Evolutionary conservation across 352 stramenopile genomes (phyloP), one percentile per base, ranked within the genome.

Genomic region (Phytophthora pluvialis): DNA sequence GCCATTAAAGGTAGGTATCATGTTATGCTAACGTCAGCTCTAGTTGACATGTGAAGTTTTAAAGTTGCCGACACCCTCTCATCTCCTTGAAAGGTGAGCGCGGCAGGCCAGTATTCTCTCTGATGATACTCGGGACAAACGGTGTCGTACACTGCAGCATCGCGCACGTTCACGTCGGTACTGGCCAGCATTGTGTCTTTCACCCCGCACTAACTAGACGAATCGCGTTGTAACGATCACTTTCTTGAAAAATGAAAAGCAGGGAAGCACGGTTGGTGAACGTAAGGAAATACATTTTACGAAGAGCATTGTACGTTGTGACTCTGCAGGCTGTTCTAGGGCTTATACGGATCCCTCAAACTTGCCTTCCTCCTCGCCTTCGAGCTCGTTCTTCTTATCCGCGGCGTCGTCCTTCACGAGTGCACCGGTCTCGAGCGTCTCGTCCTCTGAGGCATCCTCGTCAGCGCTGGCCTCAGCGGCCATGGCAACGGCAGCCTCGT

Each of bases 301-400:
- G 50, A 57, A 70, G 47, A 64, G 62, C 47, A 64, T 55, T 58
- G 38, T 45, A 68, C 29, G 64, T 40, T 69, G 52, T 45, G 33
- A n/a, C 48, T 29, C 40, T 18, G 15, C n/a, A 31, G 42, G 44
- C 33, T 45, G 43, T 62, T 58, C 16, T 32, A 8, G 32, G 10
- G 35, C 45, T 86, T 79, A 86, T 57, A 80, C 77, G 13, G 77
- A 77, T 45, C 77, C 77, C 26, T 82, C 72, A 28, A 86, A 86
- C 61, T 79, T 83, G 70, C 77, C 77, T 66, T 86, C 77, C 44
- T 64, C 59, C 35, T 77, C 70, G 38, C 53, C 68, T 7, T 71
- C 70, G 6, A 72, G 64, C 16, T 61, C 55, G 10, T 61, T 33
- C 18, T 72, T 58, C 40, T 65, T 66, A 25, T 64, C 61, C 7